Percentiles rank a stretch among this genome's conserved stretches.
These are phyloP conservation scores for Jasminum sambac DNA, from an alignment of 257 asterid species.

Conservation along the genomic window DNA sequence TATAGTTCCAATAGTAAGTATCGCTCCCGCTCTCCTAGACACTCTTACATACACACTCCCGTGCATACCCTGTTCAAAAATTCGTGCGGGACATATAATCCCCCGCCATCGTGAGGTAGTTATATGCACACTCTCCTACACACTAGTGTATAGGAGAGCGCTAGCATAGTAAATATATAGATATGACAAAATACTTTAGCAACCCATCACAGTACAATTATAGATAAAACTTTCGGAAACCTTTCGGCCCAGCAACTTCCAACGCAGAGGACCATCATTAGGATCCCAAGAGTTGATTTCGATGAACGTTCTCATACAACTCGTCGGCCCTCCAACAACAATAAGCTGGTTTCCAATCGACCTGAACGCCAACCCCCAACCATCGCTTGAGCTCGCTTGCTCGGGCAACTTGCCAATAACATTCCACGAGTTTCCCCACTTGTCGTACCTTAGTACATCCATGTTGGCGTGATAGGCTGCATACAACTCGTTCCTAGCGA, in stretches of 20 bases:
- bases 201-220: conserved; percentile 92
- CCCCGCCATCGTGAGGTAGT: no score
- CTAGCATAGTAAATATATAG: background rate
- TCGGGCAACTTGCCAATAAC: conserved; percentile 74
- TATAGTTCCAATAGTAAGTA: no score
- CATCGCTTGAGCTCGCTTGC: conserved; percentile 66
- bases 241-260: conserved; percentile 65
- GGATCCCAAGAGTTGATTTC: conserved; percentile 62
- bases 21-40: no score
- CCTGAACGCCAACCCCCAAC: conserved; percentile 63
- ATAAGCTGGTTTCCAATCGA: conserved; percentile 56
- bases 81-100: no score
- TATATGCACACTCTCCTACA: no score
- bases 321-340: conserved; percentile 79
- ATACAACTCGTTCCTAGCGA: conserved; percentile 69
- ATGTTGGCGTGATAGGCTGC: conserved; percentile 82
- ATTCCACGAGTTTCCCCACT: conserved; percentile 43
- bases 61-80: no score
- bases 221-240: conserved; percentile 73
- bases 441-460: conserved; percentile 71
- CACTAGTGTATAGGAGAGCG: no score
- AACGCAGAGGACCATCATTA: conserved; percentile 43
- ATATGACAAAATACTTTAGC: conserved; percentile 37
- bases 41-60: no score
- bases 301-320: conserved; percentile 40